Evolutionary conservation across 371 early-diverging fungal species (phyloP).

Genomic region (Choanephora cucurbitarum): DNA sequence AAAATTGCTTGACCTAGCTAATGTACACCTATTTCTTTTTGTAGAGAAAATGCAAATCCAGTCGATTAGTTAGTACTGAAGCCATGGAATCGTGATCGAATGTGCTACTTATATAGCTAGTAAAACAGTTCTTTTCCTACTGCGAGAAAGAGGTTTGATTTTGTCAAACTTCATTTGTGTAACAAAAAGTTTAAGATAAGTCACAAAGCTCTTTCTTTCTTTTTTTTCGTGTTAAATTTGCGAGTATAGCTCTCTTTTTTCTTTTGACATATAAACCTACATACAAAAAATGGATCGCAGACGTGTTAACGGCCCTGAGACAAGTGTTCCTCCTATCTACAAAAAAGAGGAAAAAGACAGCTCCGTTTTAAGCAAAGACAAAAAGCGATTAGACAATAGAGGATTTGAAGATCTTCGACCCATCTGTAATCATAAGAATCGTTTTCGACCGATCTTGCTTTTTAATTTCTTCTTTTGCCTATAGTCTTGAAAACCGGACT

Average conservation of each 20-base stretch:
- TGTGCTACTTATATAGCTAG: too few species aligned
- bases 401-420: constrained; percentile 60
- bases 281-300: constrained; percentile 63
- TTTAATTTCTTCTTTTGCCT: constrained; percentile 7
- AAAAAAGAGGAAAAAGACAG: constrained; percentile 31
- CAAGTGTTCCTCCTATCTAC: constrained; percentile 69
- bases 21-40: too few species aligned
- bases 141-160: too few species aligned
- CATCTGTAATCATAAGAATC: too few species aligned
- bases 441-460: constrained; percentile 21
- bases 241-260: background rate
- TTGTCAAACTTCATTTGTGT: too few species aligned
- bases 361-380: constrained; percentile 27
- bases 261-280: background rate
- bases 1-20: too few species aligned
- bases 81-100: too few species aligned
- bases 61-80: too few species aligned
- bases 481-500: constrained; percentile 83
- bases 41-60: too few species aligned
- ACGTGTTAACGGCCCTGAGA: constrained; percentile 76
- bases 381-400: constrained; percentile 59
- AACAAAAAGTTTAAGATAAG: too few species aligned
- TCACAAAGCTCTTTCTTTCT: too few species aligned
- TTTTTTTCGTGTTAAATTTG: background rate
- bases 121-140: too few species aligned